Conservation (phyloP, 345 rosid species). For the Aegle marmelos region DNA sequence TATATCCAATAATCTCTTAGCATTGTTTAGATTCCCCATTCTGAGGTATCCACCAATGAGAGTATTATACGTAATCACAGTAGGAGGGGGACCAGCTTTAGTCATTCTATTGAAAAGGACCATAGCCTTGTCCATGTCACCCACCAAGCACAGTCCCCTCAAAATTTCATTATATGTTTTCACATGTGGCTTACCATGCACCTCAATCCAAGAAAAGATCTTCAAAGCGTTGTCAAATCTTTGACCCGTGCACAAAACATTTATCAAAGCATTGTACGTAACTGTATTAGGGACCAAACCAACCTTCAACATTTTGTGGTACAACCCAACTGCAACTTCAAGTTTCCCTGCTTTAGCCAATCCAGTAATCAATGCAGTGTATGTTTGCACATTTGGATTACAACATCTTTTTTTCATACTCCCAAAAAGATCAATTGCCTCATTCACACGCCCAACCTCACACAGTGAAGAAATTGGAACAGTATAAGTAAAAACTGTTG, state of each 20-base stretch:
- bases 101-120: slow-evolving; percentile 42
- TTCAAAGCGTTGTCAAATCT: slow-evolving; percentile 37
- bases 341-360: slow-evolving; percentile 36
- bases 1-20: slow-evolving; percentile 42
- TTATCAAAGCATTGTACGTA: slow-evolving; percentile 57
- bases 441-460: slow-evolving; percentile 47
- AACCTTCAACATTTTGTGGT: slow-evolving; percentile 50
- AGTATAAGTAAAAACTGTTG: slow-evolving; percentile 53
- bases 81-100: slow-evolving; percentile 46
- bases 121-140: slow-evolving; percentile 51
- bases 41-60: slow-evolving; percentile 44
- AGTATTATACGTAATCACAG: slow-evolving; percentile 48
- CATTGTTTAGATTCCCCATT: slow-evolving; percentile 39
- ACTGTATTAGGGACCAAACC: slow-evolving; percentile 47
- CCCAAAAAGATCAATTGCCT: slow-evolving; percentile 40
- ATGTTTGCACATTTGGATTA: slow-evolving; percentile 52
- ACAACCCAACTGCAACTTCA: slow-evolving; percentile 59
- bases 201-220: slow-evolving; percentile 51
- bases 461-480: slow-evolving; percentile 49
- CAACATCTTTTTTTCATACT: slow-evolving; percentile 48
- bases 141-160: slow-evolving; percentile 38
- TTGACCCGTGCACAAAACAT: slow-evolving; percentile 33
- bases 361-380: slow-evolving; percentile 55
- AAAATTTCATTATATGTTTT: slow-evolving; percentile 49
- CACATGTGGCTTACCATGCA: slow-evolving; percentile 27